Evolutionary conservation across 2,329 filamentous ascomycete genomes (phyloP).

Genomic region (Nemania sp.): DNA sequence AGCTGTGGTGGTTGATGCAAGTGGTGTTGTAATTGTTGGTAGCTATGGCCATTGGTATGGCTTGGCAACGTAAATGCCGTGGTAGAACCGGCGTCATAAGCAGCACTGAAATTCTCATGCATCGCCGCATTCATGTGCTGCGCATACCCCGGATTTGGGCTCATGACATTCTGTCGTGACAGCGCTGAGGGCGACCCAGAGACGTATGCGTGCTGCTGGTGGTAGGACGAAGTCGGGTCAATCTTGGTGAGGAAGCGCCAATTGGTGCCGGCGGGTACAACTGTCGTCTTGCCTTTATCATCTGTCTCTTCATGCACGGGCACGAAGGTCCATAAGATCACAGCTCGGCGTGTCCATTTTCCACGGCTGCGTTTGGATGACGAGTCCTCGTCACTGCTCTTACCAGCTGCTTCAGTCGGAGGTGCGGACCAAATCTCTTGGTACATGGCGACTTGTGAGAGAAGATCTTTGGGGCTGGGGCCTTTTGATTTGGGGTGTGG

Average conservation of each 20-base stretch:
- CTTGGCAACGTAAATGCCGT: slow-evolving; percentile 26
- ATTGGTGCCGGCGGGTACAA: slow-evolving; percentile 56
- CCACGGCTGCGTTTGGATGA: slow-evolving; percentile 28
- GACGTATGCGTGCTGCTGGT: slow-evolving; percentile 53
- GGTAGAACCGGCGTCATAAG: slow-evolving; percentile 47
- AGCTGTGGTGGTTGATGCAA: slow-evolving; percentile 26
- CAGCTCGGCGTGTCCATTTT: slow-evolving; percentile 58
- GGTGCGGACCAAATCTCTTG: slow-evolving; percentile 65
- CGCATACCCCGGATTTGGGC: slow-evolving; percentile 53
- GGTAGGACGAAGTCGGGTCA: slow-evolving; percentile 61
- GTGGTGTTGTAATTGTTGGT: slow-evolving; percentile 23
- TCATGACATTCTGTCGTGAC: slow-evolving; percentile 54
- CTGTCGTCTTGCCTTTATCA: slow-evolving; percentile 48
- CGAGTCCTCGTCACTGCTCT: slow-evolving; percentile 7
- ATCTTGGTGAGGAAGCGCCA: slow-evolving; percentile 66
- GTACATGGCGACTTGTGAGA: slow-evolving; percentile 66
- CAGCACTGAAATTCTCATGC: slow-evolving; percentile 58
- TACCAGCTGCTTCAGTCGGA: slow-evolving; percentile 41
- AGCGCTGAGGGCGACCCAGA: slow-evolving; percentile 40
- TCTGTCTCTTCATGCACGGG: slow-evolving; percentile 53
- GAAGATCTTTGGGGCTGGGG: slow-evolving; percentile 52
- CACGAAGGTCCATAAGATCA: slow-evolving; percentile 67
- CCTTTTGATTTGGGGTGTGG: slow-evolving; percentile 29
- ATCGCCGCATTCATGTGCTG: slow-evolving; percentile 59
- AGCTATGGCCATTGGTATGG: slow-evolving; percentile 25